Base-by-base conservation (phyloP, 345 rosid species). In the Gossypium bickii region DNA sequence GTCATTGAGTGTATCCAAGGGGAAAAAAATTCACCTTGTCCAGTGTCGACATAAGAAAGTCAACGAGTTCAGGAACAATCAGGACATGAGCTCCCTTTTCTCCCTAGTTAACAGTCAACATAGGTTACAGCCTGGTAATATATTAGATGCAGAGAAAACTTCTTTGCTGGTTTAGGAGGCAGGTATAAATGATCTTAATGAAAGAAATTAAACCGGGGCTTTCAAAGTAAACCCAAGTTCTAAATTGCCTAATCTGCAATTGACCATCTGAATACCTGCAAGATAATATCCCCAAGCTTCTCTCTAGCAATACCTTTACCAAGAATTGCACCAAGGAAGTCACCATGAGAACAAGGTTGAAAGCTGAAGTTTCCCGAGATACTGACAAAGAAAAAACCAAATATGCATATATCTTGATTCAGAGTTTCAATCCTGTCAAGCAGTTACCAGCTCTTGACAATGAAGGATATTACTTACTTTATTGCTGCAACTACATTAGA, bases 251-350 rank as follows among this genome's bases (percentile, higher is more conserved):
- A 18, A 52, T 38, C 57, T 2, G 41, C 7, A 16, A 7, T 2
- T 25, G 17, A 15, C 11, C 48, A 61, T 59, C 12, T 29, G 25
- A 58, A 58, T 81, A 93, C 98, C 98, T 91, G 95, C 84, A 94
- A 78, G 67, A 92, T 76, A 78, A 94, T 90, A 81, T 94, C 98
- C 72, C 98, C 98, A 11, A 92, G 84, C 84, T 92, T 92, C 41
- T 90, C 97, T 78, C 97, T 85, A 18, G 88, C 83, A 78, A 94
- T 91, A 63, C 97, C 97, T 13, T 97, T 87, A 64, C 95, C 97
- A 76, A 94, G 92, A 87, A 94, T 89, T 58, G 98, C 77, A 9
- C 98, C 97, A 77, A 92, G 97, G 80, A 91, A 92, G 84, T 94
- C 96, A 76, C 97, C 96, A 74, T 94, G 98, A 81, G 93, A 88